Percentiles rank a stretch among this genome's conserved stretches.
phyloP scores from a whole-genome alignment of 2,329 filamentous ascomycete genomes.

The Hypoxylon sp. region DNA sequence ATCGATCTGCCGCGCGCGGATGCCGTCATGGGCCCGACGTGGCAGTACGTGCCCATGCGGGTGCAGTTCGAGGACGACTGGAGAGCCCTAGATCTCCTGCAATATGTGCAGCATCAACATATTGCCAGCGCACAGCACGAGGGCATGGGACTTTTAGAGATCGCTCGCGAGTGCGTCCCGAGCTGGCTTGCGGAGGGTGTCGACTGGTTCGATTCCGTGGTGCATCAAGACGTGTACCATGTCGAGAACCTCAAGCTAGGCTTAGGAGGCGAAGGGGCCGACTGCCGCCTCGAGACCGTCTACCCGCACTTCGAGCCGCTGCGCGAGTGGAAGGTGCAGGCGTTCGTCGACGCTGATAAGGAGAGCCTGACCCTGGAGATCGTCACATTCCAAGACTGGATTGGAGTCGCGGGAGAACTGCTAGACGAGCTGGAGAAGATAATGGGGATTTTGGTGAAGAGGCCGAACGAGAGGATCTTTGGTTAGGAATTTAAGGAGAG shows the following conservation, averaged over 20 bases:
- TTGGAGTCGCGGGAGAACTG: conserved; percentile 64
- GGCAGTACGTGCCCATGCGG: conserved; percentile 76
- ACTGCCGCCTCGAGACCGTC: conserved; percentile 68
- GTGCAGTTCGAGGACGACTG: conserved; percentile 67
- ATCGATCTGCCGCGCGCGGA: conserved; percentile 69
- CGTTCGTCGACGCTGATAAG: conserved; percentile 66
- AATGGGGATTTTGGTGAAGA: conserved; percentile 58
- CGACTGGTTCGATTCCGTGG: conserved; percentile 68
- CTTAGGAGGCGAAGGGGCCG: conserved; percentile 41
- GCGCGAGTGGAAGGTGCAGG: conserved; percentile 73
- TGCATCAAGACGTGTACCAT: conserved; percentile 73
- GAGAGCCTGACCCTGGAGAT: conserved; percentile 67
- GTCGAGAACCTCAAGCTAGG: conserved; percentile 67
- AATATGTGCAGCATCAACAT: conserved; percentile 70
- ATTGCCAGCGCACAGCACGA: conserved; percentile 70
- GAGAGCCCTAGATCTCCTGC: conserved; percentile 67
- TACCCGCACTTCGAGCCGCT: conserved; percentile 72
- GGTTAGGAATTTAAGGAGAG: background rate
- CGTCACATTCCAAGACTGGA: conserved; percentile 72
- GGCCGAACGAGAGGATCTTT: conserved; percentile 55
- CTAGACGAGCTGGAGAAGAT: conserved; percentile 64
- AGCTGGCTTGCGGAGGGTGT: conserved; percentile 58
- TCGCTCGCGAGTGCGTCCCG: conserved; percentile 62
- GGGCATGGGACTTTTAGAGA: conserved; percentile 68
- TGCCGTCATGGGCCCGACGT: conserved; percentile 74